Evolutionary conservation across 495 filamentous ascomycete genomes (phyloP), one percentile per base, ranked within the genome.

Genomic region (Aspergillus egyptiacus): DNA sequence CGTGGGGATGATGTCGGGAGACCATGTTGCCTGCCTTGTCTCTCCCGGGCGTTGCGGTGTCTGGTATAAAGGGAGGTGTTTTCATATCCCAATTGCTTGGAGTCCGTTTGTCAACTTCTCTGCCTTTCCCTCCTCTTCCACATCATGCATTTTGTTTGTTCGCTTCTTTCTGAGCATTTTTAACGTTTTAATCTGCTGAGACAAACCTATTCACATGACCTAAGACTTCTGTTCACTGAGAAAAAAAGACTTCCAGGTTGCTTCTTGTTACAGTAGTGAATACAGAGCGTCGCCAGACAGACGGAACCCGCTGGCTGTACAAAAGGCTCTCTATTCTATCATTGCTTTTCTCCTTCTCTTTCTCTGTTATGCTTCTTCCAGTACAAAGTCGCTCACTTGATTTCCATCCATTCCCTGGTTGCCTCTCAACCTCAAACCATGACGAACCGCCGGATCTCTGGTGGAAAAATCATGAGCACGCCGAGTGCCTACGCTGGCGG

Each of bases 401-500:
- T 19, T 19, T 39, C 47, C 27, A 17, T 27, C n/a, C 13, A 39
- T 31, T 33, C 35, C 18, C 6, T 24, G 13, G 2, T 14, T 28
- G 2, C 15, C 8, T 15, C 20, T 33, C 10, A 1, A 2, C 27
- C 17, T n/a, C 19, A 15, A 1, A 43, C 6, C 3, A 30, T 39
- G 39, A 31, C 22, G 22, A 42, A 33, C 14, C 15, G 10, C 31
- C 48, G 32, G 10, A 7, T 38, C 11, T 25, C 42, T 22, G 19
- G 25, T 11, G 44, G n/a, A n/a, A n/a, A n/a, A 19, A 11, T 10
- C n/a, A 24, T 34, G 24, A 25, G 27, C 2, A 10, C 39, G 8
- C 52, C 46, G 1, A 63, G 39, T 24, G 48, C 60, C 17, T 62
- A 65, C 47, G 45, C 59, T 13, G 59, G 61, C 10, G 65, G 65